Percentiles rank a stretch among this genome's conserved stretches.
phyloP scores from a whole-genome alignment of 78 protist species.

The Guillardia theta region DNA sequence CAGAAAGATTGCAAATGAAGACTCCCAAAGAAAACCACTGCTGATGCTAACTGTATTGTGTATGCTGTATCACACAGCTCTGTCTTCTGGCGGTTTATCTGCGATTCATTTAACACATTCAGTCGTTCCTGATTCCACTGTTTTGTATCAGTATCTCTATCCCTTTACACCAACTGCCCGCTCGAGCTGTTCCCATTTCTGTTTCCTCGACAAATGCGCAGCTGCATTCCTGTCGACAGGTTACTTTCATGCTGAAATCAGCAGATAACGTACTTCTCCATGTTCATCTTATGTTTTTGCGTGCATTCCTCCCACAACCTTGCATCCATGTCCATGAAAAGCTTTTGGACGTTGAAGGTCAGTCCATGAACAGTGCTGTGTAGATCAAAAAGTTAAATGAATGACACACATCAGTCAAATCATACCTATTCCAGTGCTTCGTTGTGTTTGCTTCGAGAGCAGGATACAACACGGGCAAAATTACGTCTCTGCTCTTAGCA shows the following conservation, averaged over 20 bases:
- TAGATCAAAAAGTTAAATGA: not conserved
- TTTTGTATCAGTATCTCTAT: not conserved
- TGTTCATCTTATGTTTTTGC: not conserved
- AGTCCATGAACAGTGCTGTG: conserved; percentile 59
- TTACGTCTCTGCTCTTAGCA: conserved; percentile 44
- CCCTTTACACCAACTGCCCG: not conserved
- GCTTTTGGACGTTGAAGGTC: conserved; percentile 68
- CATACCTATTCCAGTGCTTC: not conserved
- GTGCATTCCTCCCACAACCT: conserved; percentile 62
- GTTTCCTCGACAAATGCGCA: not conserved
- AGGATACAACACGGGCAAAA: conserved; percentile 68
- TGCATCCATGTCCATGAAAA: conserved; percentile 70
- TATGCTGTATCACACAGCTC: not conserved
- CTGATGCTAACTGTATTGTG: not conserved
- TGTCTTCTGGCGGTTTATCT: not conserved
- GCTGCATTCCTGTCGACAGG: not conserved
- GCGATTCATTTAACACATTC: not conserved
- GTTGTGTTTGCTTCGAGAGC: conserved; percentile 8
- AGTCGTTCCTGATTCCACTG: not conserved
- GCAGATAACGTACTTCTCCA: not conserved
- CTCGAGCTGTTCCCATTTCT: conserved; percentile 17
- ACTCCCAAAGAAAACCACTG: not conserved
- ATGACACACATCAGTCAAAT: not conserved
- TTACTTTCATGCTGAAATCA: not conserved
- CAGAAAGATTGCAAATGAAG: not conserved